These are phyloP conservation scores for Thielaviopsis euricoi DNA, from an alignment of 2,329 filamentous ascomycete species.

Conservation along the genomic window DNA sequence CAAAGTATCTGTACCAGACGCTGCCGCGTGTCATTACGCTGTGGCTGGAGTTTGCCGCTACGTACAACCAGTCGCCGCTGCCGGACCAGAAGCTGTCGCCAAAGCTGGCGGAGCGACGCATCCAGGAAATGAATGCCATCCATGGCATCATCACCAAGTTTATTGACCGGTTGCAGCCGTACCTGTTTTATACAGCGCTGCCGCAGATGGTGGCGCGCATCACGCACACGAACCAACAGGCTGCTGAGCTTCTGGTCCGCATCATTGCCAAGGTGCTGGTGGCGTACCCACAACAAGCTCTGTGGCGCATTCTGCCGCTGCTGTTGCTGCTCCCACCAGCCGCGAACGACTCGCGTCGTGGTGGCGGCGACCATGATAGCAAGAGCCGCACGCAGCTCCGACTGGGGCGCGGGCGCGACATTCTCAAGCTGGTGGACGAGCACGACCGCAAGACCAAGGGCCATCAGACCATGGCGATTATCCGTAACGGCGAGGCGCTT, in stretches of 20 bases:
- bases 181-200: conserved; percentile 66
- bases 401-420: conserved; percentile 13
- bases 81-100: conserved; percentile 35
- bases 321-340: conserved; percentile 48
- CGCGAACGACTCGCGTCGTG: too few relatives aligned
- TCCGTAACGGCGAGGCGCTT: conserved; percentile 65
- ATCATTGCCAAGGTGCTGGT: conserved; percentile 80
- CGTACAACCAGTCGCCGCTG: conserved; percentile 46
- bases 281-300: conserved; percentile 72
- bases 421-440: conserved; percentile 32
- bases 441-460: conserved; percentile 3
- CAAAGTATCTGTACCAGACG: conserved; percentile 92
- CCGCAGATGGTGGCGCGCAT: conserved; percentile 95
- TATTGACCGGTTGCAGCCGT: conserved; percentile 52
- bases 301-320: conserved; percentile 83
- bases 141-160: conserved; percentile 70
- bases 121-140: conserved; percentile 49
- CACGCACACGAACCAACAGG: conserved; percentile 62
- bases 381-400: conserved; percentile 39
- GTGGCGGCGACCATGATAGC: conserved; percentile 25
- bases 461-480: conserved; percentile 35
- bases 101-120: conserved; percentile 38
- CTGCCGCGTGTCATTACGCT: conserved; percentile 80
- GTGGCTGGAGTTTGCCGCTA: conserved; percentile 81
- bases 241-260: conserved; percentile 58